Base-by-base conservation (phyloP, 306 rosid species). In the Trichosanthes truncata region DNA sequence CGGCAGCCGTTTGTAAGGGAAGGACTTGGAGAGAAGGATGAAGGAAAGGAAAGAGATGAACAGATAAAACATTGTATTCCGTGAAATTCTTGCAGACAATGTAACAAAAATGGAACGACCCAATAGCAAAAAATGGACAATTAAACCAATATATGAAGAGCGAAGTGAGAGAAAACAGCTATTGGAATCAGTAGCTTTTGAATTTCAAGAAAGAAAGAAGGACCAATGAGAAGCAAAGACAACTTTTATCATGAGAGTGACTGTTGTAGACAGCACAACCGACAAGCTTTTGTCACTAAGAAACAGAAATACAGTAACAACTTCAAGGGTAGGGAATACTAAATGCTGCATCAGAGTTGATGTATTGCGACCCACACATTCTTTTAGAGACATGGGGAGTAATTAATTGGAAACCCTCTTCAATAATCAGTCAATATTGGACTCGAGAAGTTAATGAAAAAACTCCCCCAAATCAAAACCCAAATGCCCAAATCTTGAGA, bases 41-140 rank as follows among this genome's bases (percentile, higher is more conserved):
- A 91, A 87, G 36, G 99, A 91, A 56, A 91, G 84, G 79, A 86
- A 93, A 66, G 96, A 90, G 80, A 95, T 87, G 4, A 95, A 83
- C 48, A 90, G 67, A 86, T 88, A 95, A 83, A 93, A 88, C 97
- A 95, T 93, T 85, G 88, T 25, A 13, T 1, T 15, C 26, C 7
- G 14, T 29, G 71, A 31, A 38, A 78, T 29, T 49, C 31, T 31
- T 17, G n/a, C 69, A 21, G 55, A 17, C 59, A 77, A 76, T 52
- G 79, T 1, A 73, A 46, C 52, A 35, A 26, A 45, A 73, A 73
- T 43, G 1, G 36, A 5, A 13, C 4, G 21, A 45, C 38, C 76
- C 49, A 36, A 43, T 4, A 46, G 25, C 4, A 9, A 31, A 18
- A 75, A 75, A 11, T 69, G 76, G 35, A 17, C 7, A 69, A 69